Percentiles rank a stretch among this genome's conserved stretches.
These are phyloP conservation scores for Huntiella omanensis DNA, from an alignment of 2,329 filamentous ascomycete genomes.

Conservation along the genomic window DNA sequence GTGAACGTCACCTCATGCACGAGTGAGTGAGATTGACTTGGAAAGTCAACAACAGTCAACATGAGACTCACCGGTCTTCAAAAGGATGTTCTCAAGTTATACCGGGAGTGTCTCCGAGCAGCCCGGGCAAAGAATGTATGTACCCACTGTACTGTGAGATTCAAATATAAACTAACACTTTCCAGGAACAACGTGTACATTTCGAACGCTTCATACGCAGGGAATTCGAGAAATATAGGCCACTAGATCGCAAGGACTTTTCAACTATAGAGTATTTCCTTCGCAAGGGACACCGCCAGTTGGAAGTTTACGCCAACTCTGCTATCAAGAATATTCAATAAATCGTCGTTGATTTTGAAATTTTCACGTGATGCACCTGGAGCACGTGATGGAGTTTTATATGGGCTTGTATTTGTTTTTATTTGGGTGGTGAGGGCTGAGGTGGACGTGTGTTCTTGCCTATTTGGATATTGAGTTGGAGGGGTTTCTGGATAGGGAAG, in stretches of 20 bases:
- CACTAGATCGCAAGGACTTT: constrained; percentile 69
- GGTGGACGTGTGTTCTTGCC: no score
- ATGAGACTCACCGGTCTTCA: constrained; percentile 65
- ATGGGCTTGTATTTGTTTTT: no score
- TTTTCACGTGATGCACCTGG: no score
- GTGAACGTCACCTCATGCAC: no score
- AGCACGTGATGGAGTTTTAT: no score
- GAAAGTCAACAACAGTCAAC: neutral
- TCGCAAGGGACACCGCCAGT: constrained; percentile 60
- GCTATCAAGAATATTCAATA: constrained; percentile 58
- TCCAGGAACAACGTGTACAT: constrained; percentile 35
- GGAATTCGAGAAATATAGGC: constrained; percentile 57
- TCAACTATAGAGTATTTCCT: constrained; percentile 68
- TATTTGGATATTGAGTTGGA: no score
- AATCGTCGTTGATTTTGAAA: no score
- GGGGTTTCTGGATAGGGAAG: no score
- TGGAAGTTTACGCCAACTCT: constrained; percentile 64
- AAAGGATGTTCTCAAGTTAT: constrained; percentile 68
- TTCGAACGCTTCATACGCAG: constrained; percentile 46
- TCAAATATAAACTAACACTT: neutral
- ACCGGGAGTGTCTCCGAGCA: constrained; percentile 68
- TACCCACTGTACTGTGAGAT: neutral
- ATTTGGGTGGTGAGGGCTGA: no score
- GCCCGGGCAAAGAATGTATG: constrained; percentile 63
- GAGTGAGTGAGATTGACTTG: no score